phyloP scores from a whole-genome alignment of 2,329 filamentous ascomycete genomes.

The Trichoderma koningii region DNA sequence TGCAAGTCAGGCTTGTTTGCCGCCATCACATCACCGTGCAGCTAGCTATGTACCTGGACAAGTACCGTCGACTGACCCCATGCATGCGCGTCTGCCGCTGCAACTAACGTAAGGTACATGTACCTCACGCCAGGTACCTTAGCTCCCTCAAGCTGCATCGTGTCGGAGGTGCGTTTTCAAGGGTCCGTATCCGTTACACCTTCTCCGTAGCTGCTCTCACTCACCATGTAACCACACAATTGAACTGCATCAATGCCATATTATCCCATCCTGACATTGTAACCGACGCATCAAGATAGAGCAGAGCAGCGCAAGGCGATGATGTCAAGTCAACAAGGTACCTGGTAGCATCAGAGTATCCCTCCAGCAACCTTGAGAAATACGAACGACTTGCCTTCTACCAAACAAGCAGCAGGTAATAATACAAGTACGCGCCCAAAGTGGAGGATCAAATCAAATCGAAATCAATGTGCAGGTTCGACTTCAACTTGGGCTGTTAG shows the following conservation, averaged over 20 bases:
- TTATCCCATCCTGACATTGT: too few species aligned
- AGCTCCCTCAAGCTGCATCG: constrained; percentile 10
- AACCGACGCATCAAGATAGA: too few species aligned
- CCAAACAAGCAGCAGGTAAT: not conserved
- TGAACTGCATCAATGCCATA: too few species aligned
- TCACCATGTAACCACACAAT: too few species aligned
- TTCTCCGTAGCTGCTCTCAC: too few species aligned
- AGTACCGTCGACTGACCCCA: not conserved
- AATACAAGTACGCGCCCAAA: not conserved
- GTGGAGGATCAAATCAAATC: constrained; percentile 2
- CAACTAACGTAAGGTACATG: not conserved
- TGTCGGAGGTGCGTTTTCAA: constrained; percentile 4
- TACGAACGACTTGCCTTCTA: not conserved
- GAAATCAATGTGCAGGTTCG: too few species aligned
- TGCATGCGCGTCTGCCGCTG: constrained; percentile 23
- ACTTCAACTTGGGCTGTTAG: not conserved
- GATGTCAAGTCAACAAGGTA: not conserved
- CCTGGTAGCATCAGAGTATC: not conserved
- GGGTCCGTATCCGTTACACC: not conserved
- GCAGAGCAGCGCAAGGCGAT: too few species aligned
- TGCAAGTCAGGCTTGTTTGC: not conserved
- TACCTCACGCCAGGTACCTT: not conserved
- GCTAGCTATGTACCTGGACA: not conserved
- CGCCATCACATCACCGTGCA: constrained; percentile 20
- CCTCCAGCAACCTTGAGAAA: not conserved